Evolutionary conservation across 768 basidiomycete genomes (phyloP).

Genomic region (Boletus subcaerulescens): DNA sequence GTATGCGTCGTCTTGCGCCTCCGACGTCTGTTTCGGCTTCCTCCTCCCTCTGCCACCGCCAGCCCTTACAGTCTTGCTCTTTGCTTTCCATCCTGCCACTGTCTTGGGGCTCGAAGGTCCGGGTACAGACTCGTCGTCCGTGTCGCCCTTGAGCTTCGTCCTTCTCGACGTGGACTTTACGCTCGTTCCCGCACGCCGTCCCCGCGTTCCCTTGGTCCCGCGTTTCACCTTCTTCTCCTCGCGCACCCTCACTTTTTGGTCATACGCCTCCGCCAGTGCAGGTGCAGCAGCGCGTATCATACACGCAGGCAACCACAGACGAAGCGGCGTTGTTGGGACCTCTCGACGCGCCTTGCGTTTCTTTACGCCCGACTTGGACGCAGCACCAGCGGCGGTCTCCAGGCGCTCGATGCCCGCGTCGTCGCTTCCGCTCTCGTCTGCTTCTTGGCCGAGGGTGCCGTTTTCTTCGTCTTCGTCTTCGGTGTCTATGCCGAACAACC

Average conservation of each 20-base stretch:
- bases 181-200: neutral
- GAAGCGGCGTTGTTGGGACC: conserved; percentile 49
- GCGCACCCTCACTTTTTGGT: conserved; percentile 54
- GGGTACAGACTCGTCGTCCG: neutral
- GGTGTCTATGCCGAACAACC: conserved; percentile 37
- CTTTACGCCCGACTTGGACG: conserved; percentile 17
- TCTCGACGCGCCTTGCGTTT: conserved; percentile 28
- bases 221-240: conserved; percentile 37
- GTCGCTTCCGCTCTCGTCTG: conserved; percentile 44
- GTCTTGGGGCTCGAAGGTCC: conserved; percentile 6
- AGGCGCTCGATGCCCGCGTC: conserved; percentile 23
- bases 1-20: conserved; percentile 28
- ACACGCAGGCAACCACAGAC: conserved; percentile 82
- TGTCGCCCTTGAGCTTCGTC: neutral
- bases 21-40: conserved; percentile 20
- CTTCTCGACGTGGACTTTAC: neutral
- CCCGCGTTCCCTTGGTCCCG: conserved; percentile 18
- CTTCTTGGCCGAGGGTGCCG: conserved; percentile 21
- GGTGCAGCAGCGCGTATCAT: conserved; percentile 72
- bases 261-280: conserved; percentile 57
- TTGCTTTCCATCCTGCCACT: conserved; percentile 3
- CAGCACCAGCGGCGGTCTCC: conserved; percentile 25
- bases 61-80: conserved; percentile 1
- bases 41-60: conserved; percentile 10
- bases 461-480: conserved; percentile 49